These are phyloP conservation scores for Neckera pumila DNA, from an alignment of 225 moss, liverwort and hornwort species.

Conservation along the genomic window DNA sequence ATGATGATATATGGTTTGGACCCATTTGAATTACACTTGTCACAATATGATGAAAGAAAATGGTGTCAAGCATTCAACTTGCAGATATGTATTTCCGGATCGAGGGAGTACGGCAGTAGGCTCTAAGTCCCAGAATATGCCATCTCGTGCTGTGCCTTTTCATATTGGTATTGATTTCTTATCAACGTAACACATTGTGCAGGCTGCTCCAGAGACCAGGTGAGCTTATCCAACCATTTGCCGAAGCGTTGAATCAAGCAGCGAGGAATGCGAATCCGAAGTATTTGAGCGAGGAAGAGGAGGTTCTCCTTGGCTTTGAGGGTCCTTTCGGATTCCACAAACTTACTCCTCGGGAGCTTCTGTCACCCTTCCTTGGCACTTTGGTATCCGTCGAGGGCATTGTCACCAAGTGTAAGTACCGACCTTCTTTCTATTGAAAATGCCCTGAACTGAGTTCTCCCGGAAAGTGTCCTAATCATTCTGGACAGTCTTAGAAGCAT, in stretches of 20 bases:
- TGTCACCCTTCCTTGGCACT: constrained; percentile 70
- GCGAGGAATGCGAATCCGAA: constrained; percentile 51
- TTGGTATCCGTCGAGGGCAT: constrained; percentile 80
- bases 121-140: neutral
- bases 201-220: constrained; percentile 62
- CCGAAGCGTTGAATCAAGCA: constrained; percentile 59
- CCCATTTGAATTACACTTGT: neutral
- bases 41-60: neutral
- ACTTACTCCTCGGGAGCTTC: constrained; percentile 63
- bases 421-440: neutral
- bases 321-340: constrained; percentile 74
- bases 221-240: constrained; percentile 54
- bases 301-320: constrained; percentile 68
- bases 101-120: neutral
- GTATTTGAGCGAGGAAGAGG: constrained; percentile 53
- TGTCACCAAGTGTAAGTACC: constrained; percentile 60
- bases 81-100: neutral
- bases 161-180: neutral
- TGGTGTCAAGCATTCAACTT: neutral
- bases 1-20: neutral
- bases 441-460: neutral
- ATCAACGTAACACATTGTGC: neutral
- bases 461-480: neutral
- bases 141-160: neutral
- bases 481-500: neutral